phyloP scores from a whole-genome alignment of 306 rosid species.

The Begonia masoniana region DNA sequence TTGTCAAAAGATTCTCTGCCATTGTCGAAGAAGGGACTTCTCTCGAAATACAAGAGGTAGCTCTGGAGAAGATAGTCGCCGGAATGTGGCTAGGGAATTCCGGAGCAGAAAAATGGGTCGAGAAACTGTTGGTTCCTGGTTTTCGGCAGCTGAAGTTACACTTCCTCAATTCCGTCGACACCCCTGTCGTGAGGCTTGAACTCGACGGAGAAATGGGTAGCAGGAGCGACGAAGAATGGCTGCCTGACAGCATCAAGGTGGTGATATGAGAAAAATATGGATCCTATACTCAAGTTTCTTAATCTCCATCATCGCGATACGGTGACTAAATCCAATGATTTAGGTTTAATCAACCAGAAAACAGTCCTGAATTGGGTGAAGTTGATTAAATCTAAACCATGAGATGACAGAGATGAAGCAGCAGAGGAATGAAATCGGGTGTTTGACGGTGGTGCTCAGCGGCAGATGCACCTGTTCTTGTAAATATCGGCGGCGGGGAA shows the following conservation, averaged over 20 bases:
- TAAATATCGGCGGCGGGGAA: too few species aligned
- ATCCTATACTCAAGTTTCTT: too few species aligned
- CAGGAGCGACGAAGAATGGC: conserved; percentile 30
- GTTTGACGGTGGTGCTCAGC: too few species aligned
- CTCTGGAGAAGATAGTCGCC: conserved; percentile 63
- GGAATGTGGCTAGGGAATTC: conserved; percentile 75
- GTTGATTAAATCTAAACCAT: neutral
- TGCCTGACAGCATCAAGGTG: conserved; percentile 49
- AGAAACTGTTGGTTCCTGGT: conserved; percentile 53
- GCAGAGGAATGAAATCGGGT: too few species aligned
- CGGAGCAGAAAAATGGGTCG: conserved; percentile 65
- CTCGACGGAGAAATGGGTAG: conserved; percentile 29
- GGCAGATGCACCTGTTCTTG: too few species aligned
- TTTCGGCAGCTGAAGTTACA: conserved; percentile 46
- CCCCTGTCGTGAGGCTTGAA: conserved; percentile 63
- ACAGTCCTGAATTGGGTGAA: neutral
- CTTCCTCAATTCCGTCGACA: conserved; percentile 17
- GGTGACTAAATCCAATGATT: neutral
- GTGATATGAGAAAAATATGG: conserved; percentile 6
- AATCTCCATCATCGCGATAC: neutral
- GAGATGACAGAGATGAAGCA: neutral
- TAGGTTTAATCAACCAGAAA: too few species aligned
- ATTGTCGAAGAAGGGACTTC: conserved; percentile 39
- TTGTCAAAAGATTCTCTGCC: conserved; percentile 34
- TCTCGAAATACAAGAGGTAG: conserved; percentile 62